Base-by-base conservation (phyloP, 192 early-diverging fungal species). In the Oehlia diaphana region DNA sequence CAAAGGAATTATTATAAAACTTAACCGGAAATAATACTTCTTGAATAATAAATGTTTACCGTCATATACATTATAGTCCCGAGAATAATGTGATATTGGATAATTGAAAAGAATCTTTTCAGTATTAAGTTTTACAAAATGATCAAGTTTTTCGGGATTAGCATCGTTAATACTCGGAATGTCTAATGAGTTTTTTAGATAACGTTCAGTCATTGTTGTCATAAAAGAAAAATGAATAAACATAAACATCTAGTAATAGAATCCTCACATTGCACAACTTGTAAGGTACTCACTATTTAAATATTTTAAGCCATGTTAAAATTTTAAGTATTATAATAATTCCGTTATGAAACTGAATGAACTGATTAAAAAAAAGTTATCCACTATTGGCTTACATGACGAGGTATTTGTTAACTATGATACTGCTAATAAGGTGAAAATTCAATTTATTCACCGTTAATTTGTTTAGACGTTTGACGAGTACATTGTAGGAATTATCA, bases 401-500 rank as follows among this genome's bases (percentile, higher is more conserved):
- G 67, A 69, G 31, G 31, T 69, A 31, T 26, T 39, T 19, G 13
- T 69, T 69, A 28, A 35, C 28, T 23, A 13, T 21, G 14, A 16
- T 39, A 2, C 5, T 68, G 28, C 6, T 21, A 4, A 21, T 0
- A 58, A 58, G 4, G 0, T 58, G 5, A 21, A 58, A 58, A 58
- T 19, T 58, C 9, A 31, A 28, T 26, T 16, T 19, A 16, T 37
- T 37, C 35, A 31, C 5, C 7, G 14, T 69, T 39, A 14, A 31
- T 69, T 69, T 9, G 1, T 21, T 33, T 78, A 92, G 82, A 89
- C 91, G 5, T 88, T 90, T 74, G 83, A 85, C 13, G 92, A 94
- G 69, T 94, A 93, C 81, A 90, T 94, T 72, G 83, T 86, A 28
- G 90, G 91, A 63, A 87, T 94, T 44, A 86, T 89, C 0, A 81